Conservation (phyloP, 1,139 yeast genomes). For the Hemisphaericaspora xylanilytica region DNA sequence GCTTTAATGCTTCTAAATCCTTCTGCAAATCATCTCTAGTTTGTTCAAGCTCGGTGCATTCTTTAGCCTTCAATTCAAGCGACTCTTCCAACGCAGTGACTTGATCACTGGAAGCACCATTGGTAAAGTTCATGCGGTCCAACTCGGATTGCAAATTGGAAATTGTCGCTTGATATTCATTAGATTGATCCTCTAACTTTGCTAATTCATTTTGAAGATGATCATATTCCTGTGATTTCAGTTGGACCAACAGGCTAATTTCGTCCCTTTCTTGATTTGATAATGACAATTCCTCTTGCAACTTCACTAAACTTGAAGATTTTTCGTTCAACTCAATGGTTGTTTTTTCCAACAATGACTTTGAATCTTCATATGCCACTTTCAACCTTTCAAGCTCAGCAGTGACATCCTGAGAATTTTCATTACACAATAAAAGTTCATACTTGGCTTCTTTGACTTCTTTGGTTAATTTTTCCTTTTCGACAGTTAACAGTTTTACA, state of each 20-base stretch:
- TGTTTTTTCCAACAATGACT: constrained; percentile 6
- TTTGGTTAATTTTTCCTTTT: constrained; percentile 7
- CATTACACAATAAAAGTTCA: not conserved
- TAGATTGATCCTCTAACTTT: constrained; percentile 4
- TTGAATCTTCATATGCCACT: not conserved
- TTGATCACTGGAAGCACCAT: not conserved
- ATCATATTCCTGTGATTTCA: constrained; percentile 6
- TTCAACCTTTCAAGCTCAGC: constrained; percentile 3
- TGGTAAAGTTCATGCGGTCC: not conserved
- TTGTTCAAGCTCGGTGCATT: constrained; percentile 3
- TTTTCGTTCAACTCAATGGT: constrained; percentile 4
- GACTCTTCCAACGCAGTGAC: not conserved
- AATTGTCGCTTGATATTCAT: constrained; percentile 2
- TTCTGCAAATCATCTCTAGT: not conserved
- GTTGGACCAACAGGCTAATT: constrained; percentile 4
- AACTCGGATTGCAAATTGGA: constrained; percentile 5
- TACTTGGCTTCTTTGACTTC: not conserved
- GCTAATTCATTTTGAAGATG: constrained; percentile 21
- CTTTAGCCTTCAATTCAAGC: not conserved
- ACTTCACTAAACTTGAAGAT: not conserved
- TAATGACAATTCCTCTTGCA: constrained; percentile 9
- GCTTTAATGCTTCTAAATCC: not conserved
- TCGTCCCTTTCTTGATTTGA: constrained; percentile 3
- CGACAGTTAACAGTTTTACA: constrained; percentile 11
- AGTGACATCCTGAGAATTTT: not conserved